These are phyloP conservation scores for Fraxinus albicans DNA, from an alignment of 305 asterid genomes.

Conservation along the genomic window DNA sequence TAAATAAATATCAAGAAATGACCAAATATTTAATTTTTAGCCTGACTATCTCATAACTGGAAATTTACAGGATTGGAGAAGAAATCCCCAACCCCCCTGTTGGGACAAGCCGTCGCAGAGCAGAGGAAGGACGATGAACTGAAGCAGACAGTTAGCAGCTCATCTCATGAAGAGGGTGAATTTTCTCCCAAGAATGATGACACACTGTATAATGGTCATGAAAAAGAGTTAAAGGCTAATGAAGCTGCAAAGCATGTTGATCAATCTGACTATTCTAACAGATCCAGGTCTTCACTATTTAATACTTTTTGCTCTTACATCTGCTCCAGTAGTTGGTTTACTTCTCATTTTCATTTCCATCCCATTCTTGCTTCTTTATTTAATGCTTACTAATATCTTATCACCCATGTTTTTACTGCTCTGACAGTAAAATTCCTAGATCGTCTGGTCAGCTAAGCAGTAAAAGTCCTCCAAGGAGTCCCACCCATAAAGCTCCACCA, in stretches of 20 bases:
- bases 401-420: neutral
- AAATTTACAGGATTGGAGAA: conserved; percentile 37
- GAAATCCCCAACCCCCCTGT: conserved; percentile 29
- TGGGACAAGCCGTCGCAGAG: conserved; percentile 27
- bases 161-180: conserved; percentile 61
- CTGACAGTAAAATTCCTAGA: conserved; percentile 25
- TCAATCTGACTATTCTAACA: conserved; percentile 41
- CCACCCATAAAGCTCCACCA: conserved; percentile 36
- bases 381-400: neutral
- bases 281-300: conserved; percentile 54
- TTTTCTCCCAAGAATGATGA: conserved; percentile 45
- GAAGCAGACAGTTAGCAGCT: conserved; percentile 28
- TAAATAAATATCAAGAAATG: neutral
- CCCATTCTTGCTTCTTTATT: neutral
- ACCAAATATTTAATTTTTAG: neutral
- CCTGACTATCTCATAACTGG: neutral
- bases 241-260: conserved; percentile 26
- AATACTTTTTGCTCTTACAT: conserved; percentile 7
- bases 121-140: conserved; percentile 31
- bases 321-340: conserved; percentile 1
- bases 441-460: conserved; percentile 33
- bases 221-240: conserved; percentile 25
- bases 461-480: conserved; percentile 41
- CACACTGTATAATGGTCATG: conserved; percentile 46
- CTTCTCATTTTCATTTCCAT: neutral